Evolutionary conservation across 2,329 filamentous ascomycete genomes (phyloP).

Genomic region (Thelonectria discophora): DNA sequence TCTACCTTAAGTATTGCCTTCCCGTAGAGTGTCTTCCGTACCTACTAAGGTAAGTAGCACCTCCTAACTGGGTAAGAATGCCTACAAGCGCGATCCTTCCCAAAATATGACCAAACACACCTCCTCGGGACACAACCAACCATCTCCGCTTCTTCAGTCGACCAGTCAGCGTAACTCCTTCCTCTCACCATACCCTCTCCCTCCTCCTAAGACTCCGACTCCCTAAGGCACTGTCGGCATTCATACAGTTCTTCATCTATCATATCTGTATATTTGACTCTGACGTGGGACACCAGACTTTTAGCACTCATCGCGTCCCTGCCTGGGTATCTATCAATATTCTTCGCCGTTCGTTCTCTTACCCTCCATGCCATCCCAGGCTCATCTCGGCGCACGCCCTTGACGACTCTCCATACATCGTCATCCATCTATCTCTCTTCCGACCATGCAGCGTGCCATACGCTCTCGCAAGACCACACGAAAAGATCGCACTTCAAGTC

Average conservation of each 20-base stretch:
- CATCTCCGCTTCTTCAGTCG: neutral
- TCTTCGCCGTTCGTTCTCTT: conserved; percentile 35
- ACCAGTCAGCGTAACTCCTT: conserved; percentile 35
- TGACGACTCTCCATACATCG: neutral
- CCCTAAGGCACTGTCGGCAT: conserved; percentile 37
- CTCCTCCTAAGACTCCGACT: conserved; percentile 28
- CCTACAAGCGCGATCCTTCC: neutral
- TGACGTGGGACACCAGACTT: conserved; percentile 8
- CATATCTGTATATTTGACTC: conserved; percentile 17
- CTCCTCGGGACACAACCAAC: neutral
- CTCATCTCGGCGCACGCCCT: neutral
- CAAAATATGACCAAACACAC: neutral
- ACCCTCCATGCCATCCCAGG: conserved; percentile 10
- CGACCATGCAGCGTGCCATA: conserved; percentile 21
- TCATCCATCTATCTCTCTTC: too few species aligned
- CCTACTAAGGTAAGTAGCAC: too few species aligned
- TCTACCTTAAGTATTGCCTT: neutral
- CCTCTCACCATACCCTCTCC: conserved; percentile 21
- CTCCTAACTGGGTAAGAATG: too few species aligned
- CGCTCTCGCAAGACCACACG: conserved; percentile 20
- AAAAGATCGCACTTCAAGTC: conserved; percentile 11
- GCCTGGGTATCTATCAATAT: conserved; percentile 18
- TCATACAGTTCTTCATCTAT: conserved; percentile 26
- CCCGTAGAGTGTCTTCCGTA: too few species aligned
- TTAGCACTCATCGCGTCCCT: conserved; percentile 27